Evolutionary conservation across 2,329 filamentous ascomycete species (phyloP), one percentile per base, ranked within the genome.

Genomic region (Scedosporium apiospermum): DNA sequence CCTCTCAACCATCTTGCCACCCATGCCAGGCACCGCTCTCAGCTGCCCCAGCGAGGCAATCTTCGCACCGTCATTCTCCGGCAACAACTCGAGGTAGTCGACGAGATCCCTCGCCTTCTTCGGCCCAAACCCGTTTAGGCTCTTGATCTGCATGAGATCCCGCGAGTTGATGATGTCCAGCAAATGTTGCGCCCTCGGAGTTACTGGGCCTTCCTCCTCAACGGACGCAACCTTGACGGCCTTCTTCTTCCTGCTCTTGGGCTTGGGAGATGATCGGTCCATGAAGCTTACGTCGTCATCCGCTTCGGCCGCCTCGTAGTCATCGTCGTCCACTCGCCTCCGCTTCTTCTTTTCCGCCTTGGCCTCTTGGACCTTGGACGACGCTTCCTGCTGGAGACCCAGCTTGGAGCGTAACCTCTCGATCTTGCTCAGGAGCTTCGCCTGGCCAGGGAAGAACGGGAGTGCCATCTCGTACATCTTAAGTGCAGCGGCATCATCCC

Each of bases 381-480:
- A 12, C 4, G 42, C 58, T 3, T 57, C 64, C 9, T 64, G 62
- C 4, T 67, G 64, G 21, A 70, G 57, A 10, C 75, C 72, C 63
- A 90, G 72, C 66, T 84, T 81, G 1, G 77, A 75, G 67, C 79
- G 78, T 63, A 91, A 70, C 66, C 82, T 81, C 60, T 86, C 81
- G 66, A 91, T 90, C 77, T 91, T 90, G 70, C 83, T 80, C 38
- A 87, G 68, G 38, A 92, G 79, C 75, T 93, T 96, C 58, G 86
- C 82, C 71, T 97, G 95, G 1, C 86, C 87, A 0, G 93, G 93
- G 68, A 98, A 98, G 74, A 86, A 95, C 0, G 90, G 89, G 61
- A 91, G 76, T 0, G 93, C 93, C 66, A 90, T 79, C 72, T 93
- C 88, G 71, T 96, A 97, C 85, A 95, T 93, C 68, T 85, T 86